These are phyloP conservation scores for Coniella lustricola DNA, from an alignment of 2,329 filamentous ascomycete species.

Conservation along the genomic window DNA sequence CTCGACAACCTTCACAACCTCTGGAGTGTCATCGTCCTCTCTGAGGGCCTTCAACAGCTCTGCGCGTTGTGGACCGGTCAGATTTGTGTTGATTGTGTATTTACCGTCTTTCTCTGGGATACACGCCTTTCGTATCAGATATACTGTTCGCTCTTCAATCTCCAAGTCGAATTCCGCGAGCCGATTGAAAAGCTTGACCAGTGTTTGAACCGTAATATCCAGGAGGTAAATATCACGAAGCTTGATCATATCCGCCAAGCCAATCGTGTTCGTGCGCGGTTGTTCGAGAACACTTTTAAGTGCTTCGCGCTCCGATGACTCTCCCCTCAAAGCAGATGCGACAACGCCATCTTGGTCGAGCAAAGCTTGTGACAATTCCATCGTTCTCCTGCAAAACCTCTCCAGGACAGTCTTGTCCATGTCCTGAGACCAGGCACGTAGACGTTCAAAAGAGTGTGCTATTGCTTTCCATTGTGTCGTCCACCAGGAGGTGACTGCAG, in stretches of 20 bases:
- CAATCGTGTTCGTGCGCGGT: slow-evolving; percentile 56
- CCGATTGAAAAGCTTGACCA: slow-evolving; percentile 76
- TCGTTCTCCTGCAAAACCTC: slow-evolving; percentile 88
- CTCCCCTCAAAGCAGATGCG: slow-evolving; percentile 54
- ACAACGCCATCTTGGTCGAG: slow-evolving; percentile 83
- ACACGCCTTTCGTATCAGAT: slow-evolving; percentile 60
- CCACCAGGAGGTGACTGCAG: slow-evolving; percentile 74
- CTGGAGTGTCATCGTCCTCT: slow-evolving; percentile 47
- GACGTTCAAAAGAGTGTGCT: slow-evolving; percentile 72
- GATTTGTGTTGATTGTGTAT: slow-evolving; percentile 64
- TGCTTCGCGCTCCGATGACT: slow-evolving; percentile 29
- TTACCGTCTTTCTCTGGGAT: slow-evolving; percentile 50
- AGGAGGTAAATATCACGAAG: slow-evolving; percentile 83
- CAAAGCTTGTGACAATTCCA: slow-evolving; percentile 83
- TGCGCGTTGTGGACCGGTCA: slow-evolving; percentile 76
- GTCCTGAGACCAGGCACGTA: slow-evolving; percentile 73
- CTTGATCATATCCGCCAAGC: slow-evolving; percentile 81
- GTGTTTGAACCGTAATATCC: slow-evolving; percentile 70
- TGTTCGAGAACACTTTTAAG: slow-evolving; percentile 51
- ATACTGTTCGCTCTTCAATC: slow-evolving; percentile 53
- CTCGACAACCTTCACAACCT: slow-evolving; percentile 38
- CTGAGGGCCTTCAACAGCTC: slow-evolving; percentile 63
- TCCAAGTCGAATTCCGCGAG: slow-evolving; percentile 72
- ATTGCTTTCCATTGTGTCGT: slow-evolving; percentile 74
- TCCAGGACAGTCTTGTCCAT: slow-evolving; percentile 76